Percentiles rank a stretch among this genome's conserved stretches.
Evolutionary conservation across 768 basidiomycete species (phyloP).

Genomic region (Tricholoma hemisulphureum): DNA sequence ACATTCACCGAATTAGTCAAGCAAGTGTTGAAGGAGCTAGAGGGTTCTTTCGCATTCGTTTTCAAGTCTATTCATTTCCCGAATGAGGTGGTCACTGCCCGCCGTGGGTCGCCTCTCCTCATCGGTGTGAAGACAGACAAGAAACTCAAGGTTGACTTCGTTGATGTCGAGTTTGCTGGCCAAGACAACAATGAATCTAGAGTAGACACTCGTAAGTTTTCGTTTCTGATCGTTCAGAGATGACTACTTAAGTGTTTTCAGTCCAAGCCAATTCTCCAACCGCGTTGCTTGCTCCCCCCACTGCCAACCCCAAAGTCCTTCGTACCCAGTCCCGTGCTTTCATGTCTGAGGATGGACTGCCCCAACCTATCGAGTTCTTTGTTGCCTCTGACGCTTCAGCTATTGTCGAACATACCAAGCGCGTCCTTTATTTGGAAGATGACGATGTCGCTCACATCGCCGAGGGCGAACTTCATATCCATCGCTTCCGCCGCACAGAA

Average conservation of each 20-base stretch:
- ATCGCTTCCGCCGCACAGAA: constrained; percentile 91
- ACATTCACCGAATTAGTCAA: constrained; percentile 92
- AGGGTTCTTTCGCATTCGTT: constrained; percentile 98
- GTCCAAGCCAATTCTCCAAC: constrained; percentile 54
- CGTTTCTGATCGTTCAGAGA: constrained; percentile 4
- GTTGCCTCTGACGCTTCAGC: constrained; percentile 97
- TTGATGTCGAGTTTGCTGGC: constrained; percentile 93
- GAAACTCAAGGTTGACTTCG: constrained; percentile 99
- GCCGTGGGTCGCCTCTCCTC: constrained; percentile 93
- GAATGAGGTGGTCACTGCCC: constrained; percentile 92
- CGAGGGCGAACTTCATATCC: constrained; percentile 97
- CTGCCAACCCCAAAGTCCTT: constrained; percentile 71
- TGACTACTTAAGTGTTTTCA: constrained; percentile 12
- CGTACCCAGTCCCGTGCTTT: constrained; percentile 97
- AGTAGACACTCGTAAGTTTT: constrained; percentile 40
- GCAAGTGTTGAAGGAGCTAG: constrained; percentile 93
- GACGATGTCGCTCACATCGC: constrained; percentile 98
- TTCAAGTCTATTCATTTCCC: constrained; percentile 98
- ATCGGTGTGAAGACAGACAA: constrained; percentile 99
- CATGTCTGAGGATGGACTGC: constrained; percentile 97
- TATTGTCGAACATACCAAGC: constrained; percentile 97
- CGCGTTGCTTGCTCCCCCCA: constrained; percentile 63
- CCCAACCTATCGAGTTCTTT: constrained; percentile 99
- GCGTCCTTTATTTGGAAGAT: constrained; percentile 97
- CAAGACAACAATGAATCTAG: constrained; percentile 52